Base-by-base conservation (phyloP, 2,329 filamentous ascomycete species). In the Fusarium pseudoanthophilum region DNA sequence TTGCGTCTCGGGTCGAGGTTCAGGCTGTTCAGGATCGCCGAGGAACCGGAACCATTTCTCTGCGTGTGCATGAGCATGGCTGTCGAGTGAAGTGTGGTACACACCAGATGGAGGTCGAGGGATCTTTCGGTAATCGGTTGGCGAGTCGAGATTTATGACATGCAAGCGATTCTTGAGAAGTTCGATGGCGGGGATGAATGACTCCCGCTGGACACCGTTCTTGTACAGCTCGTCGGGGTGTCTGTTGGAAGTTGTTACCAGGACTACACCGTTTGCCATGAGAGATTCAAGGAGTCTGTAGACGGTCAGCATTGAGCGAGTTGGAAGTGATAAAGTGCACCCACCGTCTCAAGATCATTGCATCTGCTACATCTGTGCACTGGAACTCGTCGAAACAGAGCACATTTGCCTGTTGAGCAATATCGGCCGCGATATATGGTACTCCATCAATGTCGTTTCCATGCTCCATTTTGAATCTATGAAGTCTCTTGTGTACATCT, bases 371-470 rank as follows among this genome's bases (percentile, higher is more conserved):
- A 83, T 99, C 96, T 43, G 96, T 99, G 80, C 95, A 98, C 81
- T 99, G 96, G 80, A 99, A 99, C 84, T 99, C 96, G 82, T 99
- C 96, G 80, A 99, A 99, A 82, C 96, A 99, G 45, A 99, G 86
- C 32, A 99, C 94, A 64, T 92, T 94, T 39, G 92, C 92, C 71
- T 91, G 87, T 78, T 94, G 90, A 11, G 96, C 96, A 80, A 99
- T 96, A 79, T 96, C 92, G n/a, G 95, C 96, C 5, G 95, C 95
- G 24, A 98, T 92, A 80, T 97, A 96, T 1, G 95, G 95, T 49
- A 98, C 89, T 2, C 91, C 94, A 82, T 99, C 96, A 43, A 97
- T 88, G 76, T 98, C 95, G 79, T 91, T 95, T 36, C 96, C 96
- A 81, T 97, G 90, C 77, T 91, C 85, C 88, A 96, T 92, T 85